These are phyloP conservation scores for Prunus davidiana DNA, from an alignment of 306 rosid genomes.

Conservation along the genomic window DNA sequence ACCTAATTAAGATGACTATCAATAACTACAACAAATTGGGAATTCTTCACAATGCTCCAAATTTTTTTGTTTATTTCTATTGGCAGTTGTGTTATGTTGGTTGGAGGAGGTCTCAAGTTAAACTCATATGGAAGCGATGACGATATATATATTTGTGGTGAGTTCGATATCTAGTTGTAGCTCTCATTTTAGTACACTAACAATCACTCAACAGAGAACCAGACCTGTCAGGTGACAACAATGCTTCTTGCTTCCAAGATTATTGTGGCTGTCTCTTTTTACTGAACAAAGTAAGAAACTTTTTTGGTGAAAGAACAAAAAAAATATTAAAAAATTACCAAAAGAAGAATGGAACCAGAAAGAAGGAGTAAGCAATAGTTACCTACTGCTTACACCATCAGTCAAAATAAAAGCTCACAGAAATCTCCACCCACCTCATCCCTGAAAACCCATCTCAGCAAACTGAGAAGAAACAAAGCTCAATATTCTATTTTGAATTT, in stretches of 20 bases:
- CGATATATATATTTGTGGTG: too few relatives aligned
- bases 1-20: background rate
- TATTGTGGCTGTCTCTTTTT: conserved; percentile 16
- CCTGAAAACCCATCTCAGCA: conserved; percentile 16
- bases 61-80: background rate
- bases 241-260: background rate
- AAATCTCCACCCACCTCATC: background rate
- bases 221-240: background rate
- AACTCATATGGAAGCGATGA: too few relatives aligned
- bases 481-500: background rate
- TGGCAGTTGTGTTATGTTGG: background rate
- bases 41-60: background rate
- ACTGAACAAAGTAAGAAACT: conserved; percentile 6
- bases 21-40: too few relatives aligned
- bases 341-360: conserved; percentile 24
- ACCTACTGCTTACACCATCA: conserved; percentile 26
- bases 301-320: background rate
- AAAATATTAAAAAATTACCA: conserved; percentile 9
- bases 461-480: background rate
- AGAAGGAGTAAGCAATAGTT: conserved; percentile 35
- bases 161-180: too few relatives aligned
- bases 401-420: background rate
- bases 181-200: background rate
- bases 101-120: too few relatives aligned
- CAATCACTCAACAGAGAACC: background rate